Conservation (phyloP, 495 filamentous ascomycete species). For the Lophiostoma macrostomum region DNA sequence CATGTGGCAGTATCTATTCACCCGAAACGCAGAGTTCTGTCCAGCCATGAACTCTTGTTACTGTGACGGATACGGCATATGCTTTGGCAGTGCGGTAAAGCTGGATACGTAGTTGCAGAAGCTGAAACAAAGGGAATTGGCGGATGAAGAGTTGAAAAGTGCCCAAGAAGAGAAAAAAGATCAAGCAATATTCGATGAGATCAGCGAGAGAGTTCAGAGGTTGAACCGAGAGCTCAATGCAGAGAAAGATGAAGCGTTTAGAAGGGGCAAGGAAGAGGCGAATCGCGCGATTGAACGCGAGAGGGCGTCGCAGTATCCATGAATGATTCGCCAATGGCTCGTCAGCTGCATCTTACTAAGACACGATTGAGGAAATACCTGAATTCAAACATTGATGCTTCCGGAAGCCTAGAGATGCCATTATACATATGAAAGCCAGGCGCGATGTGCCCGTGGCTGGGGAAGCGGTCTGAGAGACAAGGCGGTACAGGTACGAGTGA, state of each 20-base stretch:
- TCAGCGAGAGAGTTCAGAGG: background rate
- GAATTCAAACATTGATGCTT: too few relatives aligned
- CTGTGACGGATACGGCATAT: constrained; percentile 30
- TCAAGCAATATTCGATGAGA: constrained; percentile 1
- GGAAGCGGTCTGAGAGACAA: background rate
- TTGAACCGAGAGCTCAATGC: constrained; percentile 14
- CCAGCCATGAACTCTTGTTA: constrained; percentile 25
- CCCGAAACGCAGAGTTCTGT: constrained; percentile 17
- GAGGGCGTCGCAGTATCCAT: constrained; percentile 1
- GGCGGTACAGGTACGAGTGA: too few relatives aligned
- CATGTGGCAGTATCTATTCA: constrained; percentile 29
- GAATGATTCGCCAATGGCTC: background rate
- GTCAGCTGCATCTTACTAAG: too few relatives aligned
- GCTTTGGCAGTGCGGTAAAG: constrained; percentile 23
- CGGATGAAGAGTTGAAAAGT: constrained; percentile 7
- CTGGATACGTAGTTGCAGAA: constrained; percentile 17
- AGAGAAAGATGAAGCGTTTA: constrained; percentile 8
- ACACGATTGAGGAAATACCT: too few relatives aligned
- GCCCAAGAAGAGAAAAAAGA: constrained; percentile 12
- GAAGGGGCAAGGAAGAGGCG: constrained; percentile 16
- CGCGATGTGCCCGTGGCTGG: too few relatives aligned
- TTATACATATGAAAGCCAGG: too few relatives aligned
- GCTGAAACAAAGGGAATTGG: constrained; percentile 7
- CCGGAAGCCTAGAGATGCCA: too few relatives aligned
- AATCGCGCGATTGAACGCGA: constrained; percentile 21